Conservation (phyloP, 176 grass and related monocot genomes). For the Secale cereale region DNA sequence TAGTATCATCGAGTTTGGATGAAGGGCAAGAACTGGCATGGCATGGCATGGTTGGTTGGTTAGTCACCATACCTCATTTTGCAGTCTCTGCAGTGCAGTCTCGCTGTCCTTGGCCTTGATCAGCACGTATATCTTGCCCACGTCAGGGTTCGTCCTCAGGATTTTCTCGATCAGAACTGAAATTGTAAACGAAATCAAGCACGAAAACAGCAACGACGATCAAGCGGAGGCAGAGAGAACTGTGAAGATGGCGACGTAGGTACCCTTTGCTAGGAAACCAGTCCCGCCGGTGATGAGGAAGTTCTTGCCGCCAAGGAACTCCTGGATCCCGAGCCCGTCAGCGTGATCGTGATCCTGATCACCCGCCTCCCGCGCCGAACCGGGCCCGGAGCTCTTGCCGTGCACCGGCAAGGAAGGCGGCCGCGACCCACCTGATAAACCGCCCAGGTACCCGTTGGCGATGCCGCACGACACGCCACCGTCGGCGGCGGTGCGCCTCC, state of each 20-base stretch:
- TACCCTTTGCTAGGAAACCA: slow-evolving; percentile 93
- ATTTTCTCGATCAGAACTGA: slow-evolving; percentile 95
- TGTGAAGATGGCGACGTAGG: background rate
- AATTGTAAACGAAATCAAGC: background rate
- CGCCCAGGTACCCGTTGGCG: background rate
- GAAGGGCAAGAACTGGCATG: too few relatives aligned
- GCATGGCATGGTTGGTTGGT: background rate
- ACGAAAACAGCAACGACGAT: background rate
- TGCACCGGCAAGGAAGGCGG: background rate
- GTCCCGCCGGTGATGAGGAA: slow-evolving; percentile 90
- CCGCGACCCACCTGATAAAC: background rate
- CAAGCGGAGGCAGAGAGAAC: background rate
- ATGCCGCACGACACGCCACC: slow-evolving; percentile 10
- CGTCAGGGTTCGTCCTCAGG: slow-evolving; percentile 65
- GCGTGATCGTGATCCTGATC: background rate
- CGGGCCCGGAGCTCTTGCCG: background rate
- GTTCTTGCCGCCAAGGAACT: slow-evolving; percentile 72
- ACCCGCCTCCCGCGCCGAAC: background rate
- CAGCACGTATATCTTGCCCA: slow-evolving; percentile 84
- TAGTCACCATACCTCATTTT: slow-evolving; percentile 55
- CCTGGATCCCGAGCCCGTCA: slow-evolving; percentile 57
- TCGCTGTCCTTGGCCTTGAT: slow-evolving; percentile 82
- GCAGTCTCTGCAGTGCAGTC: slow-evolving; percentile 54
- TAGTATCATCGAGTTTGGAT: too few relatives aligned
- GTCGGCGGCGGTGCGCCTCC: background rate